phyloP scores from a whole-genome alignment of 805 yeast genomes.

The Candida adriatica region DNA sequence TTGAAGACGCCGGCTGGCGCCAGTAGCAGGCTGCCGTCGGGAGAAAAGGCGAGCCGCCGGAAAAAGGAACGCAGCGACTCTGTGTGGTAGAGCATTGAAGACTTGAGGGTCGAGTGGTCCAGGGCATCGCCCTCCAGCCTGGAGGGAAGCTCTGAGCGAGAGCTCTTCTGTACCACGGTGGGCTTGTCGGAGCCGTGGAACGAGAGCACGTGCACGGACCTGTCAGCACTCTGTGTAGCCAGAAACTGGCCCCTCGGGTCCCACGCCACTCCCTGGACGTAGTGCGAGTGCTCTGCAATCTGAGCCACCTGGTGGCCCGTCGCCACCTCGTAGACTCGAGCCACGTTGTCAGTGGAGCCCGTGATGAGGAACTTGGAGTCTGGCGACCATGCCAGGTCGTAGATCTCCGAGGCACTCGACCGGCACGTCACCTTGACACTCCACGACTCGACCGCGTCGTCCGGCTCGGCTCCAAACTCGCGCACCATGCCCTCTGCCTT shows the following conservation, averaged over 20 bases:
- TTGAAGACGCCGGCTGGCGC: conserved; percentile 71
- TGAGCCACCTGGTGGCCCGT: conserved; percentile 53
- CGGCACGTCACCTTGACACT: conserved; percentile 50
- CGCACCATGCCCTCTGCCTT: conserved; percentile 44
- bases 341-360: conserved; percentile 86
- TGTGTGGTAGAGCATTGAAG: conserved; percentile 60
- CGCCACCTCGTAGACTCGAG: conserved; percentile 56
- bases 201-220: conserved; percentile 68
- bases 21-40: conserved; percentile 78
- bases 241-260: conserved; percentile 76
- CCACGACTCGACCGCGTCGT: conserved; percentile 72
- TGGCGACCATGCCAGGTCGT: conserved; percentile 93
- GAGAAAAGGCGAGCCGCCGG: conserved; percentile 78
- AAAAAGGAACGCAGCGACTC: conserved; percentile 89
- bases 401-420: conserved; percentile 66
- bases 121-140: conserved; percentile 15
- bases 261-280: conserved; percentile 96
- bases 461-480: conserved; percentile 49
- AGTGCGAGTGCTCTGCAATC: conserved; percentile 72
- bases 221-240: conserved; percentile 87
- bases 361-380: conserved; percentile 68
- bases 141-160: conserved; percentile 53
- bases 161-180: conserved; percentile 39
- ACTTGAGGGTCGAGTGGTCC: conserved; percentile 24
- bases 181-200: conserved; percentile 29